phyloP scores from a whole-genome alignment of 192 early-diverging fungal genomes.

The Gaertneriomyces semiglobifer region DNA sequence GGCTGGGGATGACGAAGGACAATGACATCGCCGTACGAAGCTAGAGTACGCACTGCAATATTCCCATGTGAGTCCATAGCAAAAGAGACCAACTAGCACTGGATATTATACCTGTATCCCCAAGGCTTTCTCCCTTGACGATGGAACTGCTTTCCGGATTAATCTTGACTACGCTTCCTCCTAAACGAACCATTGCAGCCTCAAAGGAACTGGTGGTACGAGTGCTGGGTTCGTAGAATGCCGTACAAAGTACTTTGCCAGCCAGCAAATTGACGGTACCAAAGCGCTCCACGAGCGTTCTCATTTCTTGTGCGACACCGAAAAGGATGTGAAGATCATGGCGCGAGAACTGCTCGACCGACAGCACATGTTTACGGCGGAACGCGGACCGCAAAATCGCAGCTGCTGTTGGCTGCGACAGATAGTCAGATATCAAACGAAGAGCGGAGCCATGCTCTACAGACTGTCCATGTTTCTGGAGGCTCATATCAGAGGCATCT shows the following conservation, averaged over 20 bases:
- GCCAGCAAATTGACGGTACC: constrained; percentile 79
- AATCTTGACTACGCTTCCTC: constrained; percentile 84
- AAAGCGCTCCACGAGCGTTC: constrained; percentile 85
- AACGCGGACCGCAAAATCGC: constrained; percentile 74
- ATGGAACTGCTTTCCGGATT: constrained; percentile 82
- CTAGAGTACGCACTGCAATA: constrained; percentile 75
- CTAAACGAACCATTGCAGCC: constrained; percentile 90
- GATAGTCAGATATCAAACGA: constrained; percentile 42
- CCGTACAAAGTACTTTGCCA: constrained; percentile 89
- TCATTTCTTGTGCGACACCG: constrained; percentile 95
- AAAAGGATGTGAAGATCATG: constrained; percentile 93
- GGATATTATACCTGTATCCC: constrained; percentile 62
- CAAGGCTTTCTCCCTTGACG: constrained; percentile 92
- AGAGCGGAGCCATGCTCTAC: constrained; percentile 30
- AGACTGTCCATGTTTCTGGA: constrained; percentile 26
- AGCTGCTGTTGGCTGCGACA: constrained; percentile 46
- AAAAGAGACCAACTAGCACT: constrained; percentile 6
- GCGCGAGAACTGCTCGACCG: constrained; percentile 86
- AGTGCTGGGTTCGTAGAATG: constrained; percentile 97
- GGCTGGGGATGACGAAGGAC: constrained; percentile 90
- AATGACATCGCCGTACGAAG: constrained; percentile 88
- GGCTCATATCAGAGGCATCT: not conserved
- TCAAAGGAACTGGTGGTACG: constrained; percentile 91
- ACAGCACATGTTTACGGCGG: constrained; percentile 89
- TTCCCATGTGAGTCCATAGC: not conserved